Base-by-base conservation (phyloP, 2,329 filamentous ascomycete species). In the Juglanconis juglandina region DNA sequence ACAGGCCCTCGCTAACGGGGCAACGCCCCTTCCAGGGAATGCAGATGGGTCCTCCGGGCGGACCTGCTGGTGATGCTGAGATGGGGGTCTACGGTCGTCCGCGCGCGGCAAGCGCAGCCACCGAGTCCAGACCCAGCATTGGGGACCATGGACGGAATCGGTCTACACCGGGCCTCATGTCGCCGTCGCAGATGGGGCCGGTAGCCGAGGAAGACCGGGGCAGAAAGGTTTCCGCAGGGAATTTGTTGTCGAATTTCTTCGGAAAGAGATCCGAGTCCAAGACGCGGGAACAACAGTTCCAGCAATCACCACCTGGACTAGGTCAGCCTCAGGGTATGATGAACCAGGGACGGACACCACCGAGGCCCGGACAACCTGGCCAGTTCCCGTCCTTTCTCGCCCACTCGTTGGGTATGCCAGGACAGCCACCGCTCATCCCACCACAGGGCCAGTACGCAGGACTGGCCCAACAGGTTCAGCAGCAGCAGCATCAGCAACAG, bases 221-320 rank as follows among this genome's bases (percentile, higher is more conserved):
- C 11, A 62, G 68, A 1, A 65, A 66, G 48, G 60, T 62, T 5
- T 67, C 68, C 5, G 61, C 63, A 3, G 63, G 67, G 3, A 64
- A 60, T 5, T 65, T 69, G 47, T 51, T 70, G 42, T 64, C 66
- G 5, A 65, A 64, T 14, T 60, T 69, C 3, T 66, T 69, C 51
- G 60, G 63, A 13, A 63, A 62, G 52, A 55, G 66, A 17, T 61
- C 65, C 4, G 61, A 67, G 3, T 66, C 66, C 11, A 67, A 62
- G 55, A 60, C 58, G 2, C 54, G 59, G 39, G 68, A 68, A 14
- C 55, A 53, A 8, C 65, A 65, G 24, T 51, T 59, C 13, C 58
- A 49, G 9, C 56, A 50, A 34, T 56, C 62, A 5, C 62, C 62
- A 4, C 56, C 56, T 0, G 62, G 62, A 13, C 53, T 62, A 34